Evolutionary conservation across 2,329 filamentous ascomycete species (phyloP).

Genomic region (Aspergillus sp.): DNA sequence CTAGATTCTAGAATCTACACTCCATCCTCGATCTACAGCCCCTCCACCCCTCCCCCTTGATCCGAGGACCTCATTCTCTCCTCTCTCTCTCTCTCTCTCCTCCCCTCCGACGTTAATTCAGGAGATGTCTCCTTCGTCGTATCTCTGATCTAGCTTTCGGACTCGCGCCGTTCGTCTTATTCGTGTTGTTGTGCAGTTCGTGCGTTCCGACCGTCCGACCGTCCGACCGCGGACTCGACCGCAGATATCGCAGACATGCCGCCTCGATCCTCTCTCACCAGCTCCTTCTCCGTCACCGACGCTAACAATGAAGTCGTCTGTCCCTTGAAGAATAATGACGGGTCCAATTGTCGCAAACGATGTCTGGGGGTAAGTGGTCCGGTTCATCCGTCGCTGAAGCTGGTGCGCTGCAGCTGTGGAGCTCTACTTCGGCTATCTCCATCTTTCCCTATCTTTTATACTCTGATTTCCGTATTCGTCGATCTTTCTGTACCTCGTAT

Average conservation of each 20-base stretch:
- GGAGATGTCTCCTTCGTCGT: neutral
- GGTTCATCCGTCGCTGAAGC: constrained; percentile 11
- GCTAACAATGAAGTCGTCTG: constrained; percentile 95
- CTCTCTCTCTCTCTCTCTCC: neutral
- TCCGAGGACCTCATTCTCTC: neutral
- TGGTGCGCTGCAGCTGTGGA: neutral
- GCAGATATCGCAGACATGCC: constrained; percentile 76
- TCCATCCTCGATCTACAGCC: too few relatives aligned
- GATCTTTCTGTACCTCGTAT: neutral
- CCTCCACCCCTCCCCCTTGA: too few relatives aligned
- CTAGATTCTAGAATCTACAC: too few relatives aligned
- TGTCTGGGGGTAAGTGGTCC: constrained; percentile 86
- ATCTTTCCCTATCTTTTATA: neutral
- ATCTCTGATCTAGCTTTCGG: neutral
- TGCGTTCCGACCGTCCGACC: too few relatives aligned
- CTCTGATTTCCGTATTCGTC: neutral
- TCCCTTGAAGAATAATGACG: constrained; percentile 92
- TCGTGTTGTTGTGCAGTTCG: too few relatives aligned
- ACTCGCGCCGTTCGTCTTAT: neutral
- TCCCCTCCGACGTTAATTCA: constrained; percentile 2
- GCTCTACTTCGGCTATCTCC: constrained; percentile 1
- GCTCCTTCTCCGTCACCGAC: constrained; percentile 88
- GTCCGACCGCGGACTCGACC: too few relatives aligned
- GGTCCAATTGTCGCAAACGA: constrained; percentile 93
- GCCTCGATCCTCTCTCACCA: constrained; percentile 79